These are phyloP conservation scores for Argentina anserina DNA, from an alignment of 306 rosid species.

Conservation along the genomic window DNA sequence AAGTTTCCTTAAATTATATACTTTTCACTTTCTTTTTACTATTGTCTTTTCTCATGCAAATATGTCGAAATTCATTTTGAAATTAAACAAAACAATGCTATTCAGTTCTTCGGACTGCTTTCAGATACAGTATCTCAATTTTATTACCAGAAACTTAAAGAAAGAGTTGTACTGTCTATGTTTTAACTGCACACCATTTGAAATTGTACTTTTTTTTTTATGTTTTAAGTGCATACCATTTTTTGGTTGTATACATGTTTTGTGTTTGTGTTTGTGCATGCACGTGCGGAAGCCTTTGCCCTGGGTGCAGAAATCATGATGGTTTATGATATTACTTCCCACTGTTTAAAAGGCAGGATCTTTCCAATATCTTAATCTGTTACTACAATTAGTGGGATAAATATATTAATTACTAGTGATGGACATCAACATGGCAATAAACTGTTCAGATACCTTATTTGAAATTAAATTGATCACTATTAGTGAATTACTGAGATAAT, in stretches of 20 bases:
- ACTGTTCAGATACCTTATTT: constrained; percentile 2
- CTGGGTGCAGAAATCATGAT: background rate
- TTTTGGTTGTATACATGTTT: background rate
- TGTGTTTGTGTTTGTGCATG: background rate
- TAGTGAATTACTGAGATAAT: constrained; percentile 3
- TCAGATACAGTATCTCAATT: background rate
- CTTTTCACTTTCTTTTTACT: background rate
- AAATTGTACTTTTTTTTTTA: background rate
- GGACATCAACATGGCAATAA: background rate
- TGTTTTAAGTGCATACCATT: background rate
- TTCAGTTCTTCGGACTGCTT: background rate
- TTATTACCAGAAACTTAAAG: background rate
- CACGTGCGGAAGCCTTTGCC: background rate
- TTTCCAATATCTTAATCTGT: background rate
- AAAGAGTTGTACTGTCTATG: background rate
- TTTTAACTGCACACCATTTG: background rate
- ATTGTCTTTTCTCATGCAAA: background rate
- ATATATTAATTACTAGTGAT: background rate
- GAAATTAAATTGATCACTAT: constrained; percentile 8
- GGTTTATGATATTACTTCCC: background rate
- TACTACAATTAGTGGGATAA: background rate
- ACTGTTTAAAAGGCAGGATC: background rate
- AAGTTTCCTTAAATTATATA: background rate
- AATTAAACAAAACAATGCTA: background rate
- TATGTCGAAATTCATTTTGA: background rate